Conservation (phyloP, 2,329 filamentous ascomycete genomes). For the Aquanectria penicillioides region DNA sequence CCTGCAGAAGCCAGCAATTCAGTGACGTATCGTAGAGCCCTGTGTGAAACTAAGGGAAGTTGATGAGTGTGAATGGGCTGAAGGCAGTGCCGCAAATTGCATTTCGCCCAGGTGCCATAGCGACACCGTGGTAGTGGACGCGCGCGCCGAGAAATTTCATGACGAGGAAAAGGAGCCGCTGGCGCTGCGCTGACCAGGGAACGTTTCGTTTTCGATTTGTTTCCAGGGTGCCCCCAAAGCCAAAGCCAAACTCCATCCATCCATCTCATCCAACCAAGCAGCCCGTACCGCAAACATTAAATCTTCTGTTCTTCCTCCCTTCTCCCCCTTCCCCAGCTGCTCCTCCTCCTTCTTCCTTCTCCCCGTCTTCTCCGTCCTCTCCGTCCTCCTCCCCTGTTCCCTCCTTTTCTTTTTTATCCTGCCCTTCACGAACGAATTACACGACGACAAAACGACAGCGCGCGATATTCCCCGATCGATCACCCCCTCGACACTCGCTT, state of each 20-base stretch:
- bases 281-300: slow-evolving; percentile 13
- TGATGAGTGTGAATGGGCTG: too few relatives aligned
- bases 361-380: background rate
- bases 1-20: too few relatives aligned
- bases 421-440: background rate
- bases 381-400: too few relatives aligned
- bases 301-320: background rate
- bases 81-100: too few relatives aligned
- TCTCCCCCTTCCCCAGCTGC: background rate
- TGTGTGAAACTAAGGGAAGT: too few relatives aligned
- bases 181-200: slow-evolving; percentile 21
- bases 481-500: background rate
- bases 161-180: slow-evolving; percentile 2
- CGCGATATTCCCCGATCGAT: too few relatives aligned
- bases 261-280: background rate
- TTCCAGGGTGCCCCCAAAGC: slow-evolving; percentile 12
- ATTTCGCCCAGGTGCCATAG: slow-evolving; percentile 1
- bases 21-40: too few relatives aligned
- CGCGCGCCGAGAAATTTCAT: background rate
- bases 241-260: slow-evolving; percentile 5
- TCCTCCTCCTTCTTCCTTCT: background rate
- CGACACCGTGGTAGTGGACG: too few relatives aligned
- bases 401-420: too few relatives aligned
- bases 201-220: slow-evolving; percentile 26
- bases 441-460: slow-evolving; percentile 13